Base-by-base conservation (phyloP, 2,329 filamentous ascomycete genomes). In the Fusarium scirpi region DNA sequence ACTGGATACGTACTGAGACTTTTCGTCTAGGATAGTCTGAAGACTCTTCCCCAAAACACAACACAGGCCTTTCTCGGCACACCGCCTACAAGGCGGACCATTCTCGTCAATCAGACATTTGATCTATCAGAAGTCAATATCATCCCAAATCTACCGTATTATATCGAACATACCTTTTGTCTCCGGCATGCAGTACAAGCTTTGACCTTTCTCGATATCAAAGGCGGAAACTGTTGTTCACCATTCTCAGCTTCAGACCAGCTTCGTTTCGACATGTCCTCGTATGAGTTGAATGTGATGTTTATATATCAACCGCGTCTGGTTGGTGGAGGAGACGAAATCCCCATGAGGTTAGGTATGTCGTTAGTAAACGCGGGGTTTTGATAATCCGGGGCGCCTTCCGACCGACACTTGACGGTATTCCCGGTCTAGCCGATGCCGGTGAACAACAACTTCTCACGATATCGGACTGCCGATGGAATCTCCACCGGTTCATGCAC, bases 1-100 rank as follows among this genome's bases (percentile, higher is more conserved):
- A n/a, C n/a, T n/a, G n/a, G 69, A 65, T 46, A 38, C 76, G 45
- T 73, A 81, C 79, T 80, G 79, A 27, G 78, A 78, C 57, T 80
- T 79, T 65, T 82, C 81, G 56, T 81, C 80, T 22, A 82, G 79
- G 25, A 82, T 78, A 2, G 78, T 82, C 62, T 82, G 81, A 4
- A 82, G 70, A 44, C 80, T 82, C 73, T 82, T 82, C 41, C 80
- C 81, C 51, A 82, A 65, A 2, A 82, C 79, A 51, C 81, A 82
- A 2, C 77, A 76, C 27, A 82, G 58, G 16, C 78, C 78, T 10
- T 78, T 70, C 57, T 82, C 79, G 15, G 74, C 62, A 38, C 81
- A 82, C 45, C 81, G 69, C 3, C 76, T 76, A 58, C 81, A 82
- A 9, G 80, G 80, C 6, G 81, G 80, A 1, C 80, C 80, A 27